Evolutionary conservation across 805 yeast genomes (phyloP).

Genomic region (Jamesozyma hellenica): DNA sequence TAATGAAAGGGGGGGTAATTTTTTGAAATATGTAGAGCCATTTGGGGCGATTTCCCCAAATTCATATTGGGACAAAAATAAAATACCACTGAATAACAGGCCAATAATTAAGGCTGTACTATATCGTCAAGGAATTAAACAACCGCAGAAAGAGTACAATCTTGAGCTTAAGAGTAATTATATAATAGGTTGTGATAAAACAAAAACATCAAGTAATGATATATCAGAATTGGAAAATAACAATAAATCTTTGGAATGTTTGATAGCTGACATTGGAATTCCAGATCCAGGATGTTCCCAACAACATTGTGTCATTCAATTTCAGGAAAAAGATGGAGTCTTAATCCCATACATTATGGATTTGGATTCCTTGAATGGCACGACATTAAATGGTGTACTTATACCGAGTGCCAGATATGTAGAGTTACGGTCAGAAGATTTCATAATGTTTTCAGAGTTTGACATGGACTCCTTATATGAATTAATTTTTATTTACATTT

Average conservation of each 20-base stretch:
- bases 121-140: constrained; percentile 23
- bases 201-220: not conserved
- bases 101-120: constrained; percentile 23
- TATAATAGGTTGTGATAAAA: constrained; percentile 31
- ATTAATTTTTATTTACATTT: constrained; percentile 13
- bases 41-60: constrained; percentile 25
- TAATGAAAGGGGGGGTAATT: constrained; percentile 28
- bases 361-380: constrained; percentile 40
- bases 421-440: constrained; percentile 34
- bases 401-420: constrained; percentile 35
- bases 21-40: constrained; percentile 33
- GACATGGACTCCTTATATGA: constrained; percentile 26
- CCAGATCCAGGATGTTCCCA: constrained; percentile 33
- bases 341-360: constrained; percentile 36
- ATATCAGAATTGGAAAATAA: not conserved
- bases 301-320: constrained; percentile 43
- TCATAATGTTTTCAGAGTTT: constrained; percentile 32
- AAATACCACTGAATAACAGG: constrained; percentile 15
- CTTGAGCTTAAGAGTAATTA: constrained; percentile 24
- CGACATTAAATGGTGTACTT: constrained; percentile 32
- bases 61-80: constrained; percentile 9
- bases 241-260: constrained; percentile 14
- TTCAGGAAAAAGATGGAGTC: constrained; percentile 20
- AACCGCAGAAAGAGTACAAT: constrained; percentile 15
- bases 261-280: constrained; percentile 31